Conservation (phyloP, 305 asterid genomes). For the Stenogyne calaminthoides region DNA sequence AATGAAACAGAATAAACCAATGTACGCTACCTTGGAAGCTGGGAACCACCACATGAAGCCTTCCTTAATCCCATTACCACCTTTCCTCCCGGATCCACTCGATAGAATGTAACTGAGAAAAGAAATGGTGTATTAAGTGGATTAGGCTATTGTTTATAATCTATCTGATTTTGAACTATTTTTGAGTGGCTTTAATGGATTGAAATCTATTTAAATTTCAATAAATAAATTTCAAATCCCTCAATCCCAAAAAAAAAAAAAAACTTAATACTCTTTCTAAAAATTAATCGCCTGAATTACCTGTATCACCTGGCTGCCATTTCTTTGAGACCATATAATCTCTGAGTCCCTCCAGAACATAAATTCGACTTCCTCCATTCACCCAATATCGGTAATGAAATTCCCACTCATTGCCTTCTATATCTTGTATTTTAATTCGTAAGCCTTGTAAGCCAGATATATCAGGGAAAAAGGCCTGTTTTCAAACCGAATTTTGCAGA, state of each 20-base stretch:
- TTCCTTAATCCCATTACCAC: conserved; percentile 65
- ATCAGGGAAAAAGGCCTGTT: conserved; percentile 65
- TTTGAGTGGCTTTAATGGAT: background rate
- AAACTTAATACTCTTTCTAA: background rate
- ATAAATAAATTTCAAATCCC: background rate
- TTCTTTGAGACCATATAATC: conserved; percentile 57
- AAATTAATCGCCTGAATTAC: conserved; percentile 32
- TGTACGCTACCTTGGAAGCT: conserved; percentile 30
- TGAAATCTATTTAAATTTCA: background rate
- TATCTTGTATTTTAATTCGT: conserved; percentile 57
- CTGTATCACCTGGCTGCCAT: conserved; percentile 78
- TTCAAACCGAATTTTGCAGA: conserved; percentile 13
- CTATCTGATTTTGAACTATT: background rate
- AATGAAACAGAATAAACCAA: conserved; percentile 5
- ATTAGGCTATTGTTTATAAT: background rate
- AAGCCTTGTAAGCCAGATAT: conserved; percentile 53
- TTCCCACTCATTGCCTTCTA: conserved; percentile 69
- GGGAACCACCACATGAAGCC: conserved; percentile 35
- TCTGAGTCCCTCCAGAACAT: conserved; percentile 70
- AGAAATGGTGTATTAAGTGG: background rate
- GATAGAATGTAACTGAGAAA: conserved; percentile 62
- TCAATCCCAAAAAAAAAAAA: background rate
- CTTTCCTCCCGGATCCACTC: conserved; percentile 63
- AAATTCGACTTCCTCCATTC: conserved; percentile 55
- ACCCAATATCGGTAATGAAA: conserved; percentile 61